These are phyloP conservation scores for Fusarium sp. DNA, from an alignment of 2,329 filamentous ascomycete genomes.

Conservation along the genomic window DNA sequence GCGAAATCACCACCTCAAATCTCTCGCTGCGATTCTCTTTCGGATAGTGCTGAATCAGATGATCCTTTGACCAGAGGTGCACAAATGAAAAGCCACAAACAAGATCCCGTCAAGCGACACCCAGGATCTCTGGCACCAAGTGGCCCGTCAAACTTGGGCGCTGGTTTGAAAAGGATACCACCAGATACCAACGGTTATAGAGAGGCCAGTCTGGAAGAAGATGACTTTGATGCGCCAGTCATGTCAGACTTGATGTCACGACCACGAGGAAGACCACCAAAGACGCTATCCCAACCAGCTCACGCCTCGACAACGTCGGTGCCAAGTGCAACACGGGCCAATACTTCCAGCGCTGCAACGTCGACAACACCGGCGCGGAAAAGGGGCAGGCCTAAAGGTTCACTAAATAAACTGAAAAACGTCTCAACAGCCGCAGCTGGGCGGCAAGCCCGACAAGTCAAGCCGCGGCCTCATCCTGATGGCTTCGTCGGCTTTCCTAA, in stretches of 20 bases:
- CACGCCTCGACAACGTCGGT: background rate
- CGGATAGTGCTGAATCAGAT: constrained; percentile 35
- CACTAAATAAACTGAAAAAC: constrained; percentile 48
- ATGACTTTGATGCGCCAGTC: constrained; percentile 18
- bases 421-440: constrained; percentile 41
- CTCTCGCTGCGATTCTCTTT: background rate
- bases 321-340: constrained; percentile 3
- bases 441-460: constrained; percentile 44
- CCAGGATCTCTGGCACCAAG: constrained; percentile 1
- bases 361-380: constrained; percentile 13
- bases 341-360: constrained; percentile 15
- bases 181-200: background rate
- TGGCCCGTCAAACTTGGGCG: constrained; percentile 29
- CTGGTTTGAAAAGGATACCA: constrained; percentile 38
- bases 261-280: constrained; percentile 28
- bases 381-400: constrained; percentile 63
- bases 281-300: constrained; percentile 9
- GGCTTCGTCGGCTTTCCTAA: constrained; percentile 49
- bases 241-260: constrained; percentile 41
- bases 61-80: constrained; percentile 35
- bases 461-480: constrained; percentile 43
- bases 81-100: constrained; percentile 20
- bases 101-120: constrained; percentile 17
- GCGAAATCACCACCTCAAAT: constrained; percentile 1
- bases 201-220: constrained; percentile 11